phyloP scores from a whole-genome alignment of 2,329 filamentous ascomycete species.

The Grosmannia serpens region DNA sequence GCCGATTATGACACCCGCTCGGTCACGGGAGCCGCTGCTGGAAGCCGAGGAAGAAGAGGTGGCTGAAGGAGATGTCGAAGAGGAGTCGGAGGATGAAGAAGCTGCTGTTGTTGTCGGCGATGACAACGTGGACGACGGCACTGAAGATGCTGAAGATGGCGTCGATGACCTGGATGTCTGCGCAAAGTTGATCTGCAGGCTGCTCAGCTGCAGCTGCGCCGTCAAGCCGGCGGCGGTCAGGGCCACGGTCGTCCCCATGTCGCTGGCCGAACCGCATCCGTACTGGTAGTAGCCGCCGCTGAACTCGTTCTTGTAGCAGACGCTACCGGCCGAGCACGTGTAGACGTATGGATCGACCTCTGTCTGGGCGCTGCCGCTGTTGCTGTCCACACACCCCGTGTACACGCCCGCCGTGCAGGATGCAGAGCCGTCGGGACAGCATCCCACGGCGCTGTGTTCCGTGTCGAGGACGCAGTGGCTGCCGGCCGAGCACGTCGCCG shows the following conservation, averaged over 20 bases:
- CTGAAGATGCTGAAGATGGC: conserved; percentile 1
- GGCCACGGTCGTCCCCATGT: conserved; percentile 35
- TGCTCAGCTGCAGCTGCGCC: conserved; percentile 23
- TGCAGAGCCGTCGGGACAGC: conserved; percentile 37
- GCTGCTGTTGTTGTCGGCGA: conserved; percentile 2
- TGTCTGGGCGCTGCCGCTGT: conserved; percentile 32
- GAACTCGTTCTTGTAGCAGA: conserved; percentile 45
- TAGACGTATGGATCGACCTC: conserved; percentile 44
- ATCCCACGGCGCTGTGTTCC: conserved; percentile 17
- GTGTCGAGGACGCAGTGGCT: conserved; percentile 46
- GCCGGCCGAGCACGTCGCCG: conserved; percentile 45
- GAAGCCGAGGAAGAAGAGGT: conserved; percentile 10
- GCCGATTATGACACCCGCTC: conserved; percentile 41
- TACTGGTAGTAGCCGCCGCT: conserved; percentile 45
- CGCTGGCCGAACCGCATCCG: conserved; percentile 41
- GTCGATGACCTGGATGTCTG: conserved; percentile 11
- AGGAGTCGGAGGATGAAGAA: conserved; percentile 3
- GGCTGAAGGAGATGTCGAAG: conserved; percentile 8
- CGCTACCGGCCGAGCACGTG: conserved; percentile 37
- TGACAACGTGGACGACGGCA: conserved; percentile 3
- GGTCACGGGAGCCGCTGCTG: conserved; percentile 10
- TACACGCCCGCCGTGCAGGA: conserved; percentile 44
- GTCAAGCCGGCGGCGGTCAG: conserved; percentile 32
- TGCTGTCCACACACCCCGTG: conserved; percentile 44
- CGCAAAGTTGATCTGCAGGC: conserved; percentile 29